Evolutionary conservation across 768 basidiomycete species (phyloP).

Genomic region (Termitomyces sp.): DNA sequence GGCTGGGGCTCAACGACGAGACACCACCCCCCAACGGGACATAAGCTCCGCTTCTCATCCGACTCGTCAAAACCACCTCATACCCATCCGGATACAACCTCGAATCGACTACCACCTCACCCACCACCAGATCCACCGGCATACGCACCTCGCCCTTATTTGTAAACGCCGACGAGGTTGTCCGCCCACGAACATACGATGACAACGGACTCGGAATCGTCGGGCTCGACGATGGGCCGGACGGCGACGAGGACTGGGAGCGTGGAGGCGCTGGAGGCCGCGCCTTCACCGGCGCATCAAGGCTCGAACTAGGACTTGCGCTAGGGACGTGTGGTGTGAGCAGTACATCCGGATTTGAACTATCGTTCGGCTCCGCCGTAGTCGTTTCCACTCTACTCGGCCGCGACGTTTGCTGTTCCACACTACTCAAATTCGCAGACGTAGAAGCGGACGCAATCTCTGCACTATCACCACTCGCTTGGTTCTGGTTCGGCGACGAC

Average conservation of each 20-base stretch:
- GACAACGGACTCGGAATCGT: slow-evolving; percentile 10
- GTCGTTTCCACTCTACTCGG: slow-evolving; percentile 29
- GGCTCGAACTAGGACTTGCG: not conserved
- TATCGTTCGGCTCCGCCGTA: not conserved
- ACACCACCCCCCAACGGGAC: slow-evolving; percentile 25
- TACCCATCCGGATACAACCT: slow-evolving; percentile 80
- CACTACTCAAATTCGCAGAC: not conserved
- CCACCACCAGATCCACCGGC: slow-evolving; percentile 66
- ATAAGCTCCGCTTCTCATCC: slow-evolving; percentile 24
- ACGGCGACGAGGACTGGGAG: slow-evolving; percentile 10
- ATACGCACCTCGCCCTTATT: slow-evolving; percentile 54
- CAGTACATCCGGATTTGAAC: not conserved
- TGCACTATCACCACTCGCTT: not conserved
- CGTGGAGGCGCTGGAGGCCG: not conserved
- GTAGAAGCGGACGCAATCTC: not conserved
- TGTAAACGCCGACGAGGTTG: slow-evolving; percentile 57
- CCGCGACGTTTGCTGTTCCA: slow-evolving; percentile 34
- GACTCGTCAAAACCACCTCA: slow-evolving; percentile 41
- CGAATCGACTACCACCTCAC: slow-evolving; percentile 77
- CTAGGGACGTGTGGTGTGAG: not conserved
- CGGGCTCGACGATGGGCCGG: slow-evolving; percentile 20
- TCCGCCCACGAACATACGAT: slow-evolving; percentile 25
- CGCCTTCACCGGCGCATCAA: not conserved
- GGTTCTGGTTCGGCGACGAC: slow-evolving; percentile 8
- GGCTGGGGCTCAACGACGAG: too few species aligned